phyloP scores from a whole-genome alignment of 2,329 filamentous ascomycete species.

The Colletotrichum noveboracense region DNA sequence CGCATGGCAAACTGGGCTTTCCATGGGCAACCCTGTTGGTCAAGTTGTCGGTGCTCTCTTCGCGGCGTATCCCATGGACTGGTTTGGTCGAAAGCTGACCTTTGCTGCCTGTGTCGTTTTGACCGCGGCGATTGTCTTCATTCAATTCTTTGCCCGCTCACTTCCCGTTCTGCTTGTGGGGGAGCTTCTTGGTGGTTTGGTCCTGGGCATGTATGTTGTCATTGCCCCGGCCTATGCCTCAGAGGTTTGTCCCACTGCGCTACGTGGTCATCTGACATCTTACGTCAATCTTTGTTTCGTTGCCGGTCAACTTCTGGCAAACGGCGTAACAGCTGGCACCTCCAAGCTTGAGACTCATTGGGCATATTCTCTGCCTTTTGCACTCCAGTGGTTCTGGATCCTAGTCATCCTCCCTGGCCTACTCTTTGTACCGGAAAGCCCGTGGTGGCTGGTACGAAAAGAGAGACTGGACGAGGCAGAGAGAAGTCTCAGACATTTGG shows the following conservation, averaged over 20 bases:
- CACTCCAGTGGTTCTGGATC: conserved; percentile 57
- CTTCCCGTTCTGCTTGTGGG: conserved; percentile 62
- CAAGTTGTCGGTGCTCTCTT: conserved; percentile 61
- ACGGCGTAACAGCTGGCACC: conserved; percentile 50
- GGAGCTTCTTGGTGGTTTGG: conserved; percentile 65
- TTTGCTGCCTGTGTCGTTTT: conserved; percentile 48
- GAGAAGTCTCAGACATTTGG: conserved; percentile 45
- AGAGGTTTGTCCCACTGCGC: conserved; percentile 63
- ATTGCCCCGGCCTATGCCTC: conserved; percentile 64
- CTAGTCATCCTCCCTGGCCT: conserved; percentile 48
- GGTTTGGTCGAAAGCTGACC: conserved; percentile 49
- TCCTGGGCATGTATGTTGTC: conserved; percentile 66
- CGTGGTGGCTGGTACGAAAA: conserved; percentile 54
- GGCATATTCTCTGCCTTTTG: conserved; percentile 55
- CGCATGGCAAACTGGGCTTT: conserved; percentile 51
- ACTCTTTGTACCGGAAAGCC: conserved; percentile 53
- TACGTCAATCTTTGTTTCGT: conserved; percentile 69
- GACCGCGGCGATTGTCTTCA: conserved; percentile 61
- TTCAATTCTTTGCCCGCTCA: conserved; percentile 66
- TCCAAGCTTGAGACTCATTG: conserved; percentile 45
- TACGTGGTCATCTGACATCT: conserved; percentile 62
- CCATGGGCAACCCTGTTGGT: conserved; percentile 61
- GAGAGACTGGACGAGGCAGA: conserved; percentile 46
- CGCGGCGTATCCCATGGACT: conserved; percentile 51
- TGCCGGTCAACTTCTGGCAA: conserved; percentile 63